phyloP scores from a whole-genome alignment of 2,329 filamentous ascomycete genomes.

The Xylaria sp. region DNA sequence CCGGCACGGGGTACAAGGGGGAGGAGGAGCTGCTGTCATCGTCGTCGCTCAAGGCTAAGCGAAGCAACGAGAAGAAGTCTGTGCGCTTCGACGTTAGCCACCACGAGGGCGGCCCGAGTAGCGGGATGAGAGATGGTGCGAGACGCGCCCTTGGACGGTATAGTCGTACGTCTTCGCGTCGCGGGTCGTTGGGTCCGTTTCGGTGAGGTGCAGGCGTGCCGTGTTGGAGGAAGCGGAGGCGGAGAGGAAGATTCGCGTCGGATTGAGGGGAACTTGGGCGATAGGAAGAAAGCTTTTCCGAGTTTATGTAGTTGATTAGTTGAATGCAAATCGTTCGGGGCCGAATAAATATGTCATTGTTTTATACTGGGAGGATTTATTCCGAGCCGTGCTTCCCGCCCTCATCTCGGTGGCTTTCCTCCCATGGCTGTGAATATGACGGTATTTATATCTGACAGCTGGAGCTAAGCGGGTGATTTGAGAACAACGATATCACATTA shows the following conservation, averaged over 20 bases:
- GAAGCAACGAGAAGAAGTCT: conserved; percentile 15
- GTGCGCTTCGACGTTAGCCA: conserved; percentile 28
- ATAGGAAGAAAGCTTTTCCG: background rate
- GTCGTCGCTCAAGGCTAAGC: background rate
- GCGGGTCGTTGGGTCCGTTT: conserved; percentile 19
- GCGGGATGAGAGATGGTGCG: conserved; percentile 30
- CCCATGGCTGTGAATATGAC: background rate
- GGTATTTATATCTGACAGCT: background rate
- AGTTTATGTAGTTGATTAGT: background rate
- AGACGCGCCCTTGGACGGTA: conserved; percentile 29
- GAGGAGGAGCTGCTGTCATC: background rate
- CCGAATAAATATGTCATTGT: background rate
- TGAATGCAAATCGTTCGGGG: background rate
- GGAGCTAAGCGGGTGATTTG: background rate
- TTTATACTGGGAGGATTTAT: background rate
- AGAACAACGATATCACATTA: background rate
- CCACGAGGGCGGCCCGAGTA: conserved; percentile 12
- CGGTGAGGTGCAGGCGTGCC: background rate
- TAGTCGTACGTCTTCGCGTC: conserved; percentile 19
- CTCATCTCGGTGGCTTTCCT: background rate
- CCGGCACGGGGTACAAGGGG: background rate
- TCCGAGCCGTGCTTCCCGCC: background rate
- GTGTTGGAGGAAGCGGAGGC: background rate
- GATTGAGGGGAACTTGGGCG: background rate
- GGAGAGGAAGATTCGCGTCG: background rate